Base-by-base conservation (phyloP, 2,329 filamentous ascomycete genomes). In the Gaeumannomyces tritici region DNA sequence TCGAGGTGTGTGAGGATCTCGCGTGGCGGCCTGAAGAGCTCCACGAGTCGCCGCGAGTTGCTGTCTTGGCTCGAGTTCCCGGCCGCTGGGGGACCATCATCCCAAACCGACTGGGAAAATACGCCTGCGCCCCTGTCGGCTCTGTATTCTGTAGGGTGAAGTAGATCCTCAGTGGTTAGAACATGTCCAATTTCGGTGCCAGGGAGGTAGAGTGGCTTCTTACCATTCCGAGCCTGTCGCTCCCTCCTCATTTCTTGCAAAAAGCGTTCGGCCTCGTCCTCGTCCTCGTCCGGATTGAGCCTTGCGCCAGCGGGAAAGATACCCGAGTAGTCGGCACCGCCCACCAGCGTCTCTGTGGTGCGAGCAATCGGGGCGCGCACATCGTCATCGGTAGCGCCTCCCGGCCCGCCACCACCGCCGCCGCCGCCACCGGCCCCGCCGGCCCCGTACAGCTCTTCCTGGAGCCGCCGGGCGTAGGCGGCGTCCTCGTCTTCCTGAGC, bases 11-110 rank as follows among this genome's bases (percentile, higher is more conserved):
- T 86, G 79, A 99, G 97, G 56, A 99, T 77, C 51, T 97, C 91
- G 73, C 93, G 95, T 0, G 95, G 95, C 2, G 95, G 95, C 54
- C 93, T 85, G 75, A 96, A 99, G 65, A 99, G 84, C 72, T 98
- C 91, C 51, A 93, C 92, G 4, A 99, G 86, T 69, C 90, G 86
- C 72, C 95, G 92, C 55, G 82, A 80, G 7, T 89, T 84, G 56
- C 42, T 51, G 27, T 47, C 28, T 87, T 88, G 28, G 83, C 83
- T 61, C 84, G 51, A 56, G 59, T 60, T 61, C 62, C 18, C 47
- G 29, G 8, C 0, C 21, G 13, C n/a, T 3, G 26, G 33, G n/a
- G 18, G 2, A 28, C 66, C 60, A 42, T 73, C 71, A 24, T 75
- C 74, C 76, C 76, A 77, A 21, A 77, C 71, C 6, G 72, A 73